phyloP scores from a whole-genome alignment of 1,284 basidiomycete species.

The Inonotus obliquus region DNA sequence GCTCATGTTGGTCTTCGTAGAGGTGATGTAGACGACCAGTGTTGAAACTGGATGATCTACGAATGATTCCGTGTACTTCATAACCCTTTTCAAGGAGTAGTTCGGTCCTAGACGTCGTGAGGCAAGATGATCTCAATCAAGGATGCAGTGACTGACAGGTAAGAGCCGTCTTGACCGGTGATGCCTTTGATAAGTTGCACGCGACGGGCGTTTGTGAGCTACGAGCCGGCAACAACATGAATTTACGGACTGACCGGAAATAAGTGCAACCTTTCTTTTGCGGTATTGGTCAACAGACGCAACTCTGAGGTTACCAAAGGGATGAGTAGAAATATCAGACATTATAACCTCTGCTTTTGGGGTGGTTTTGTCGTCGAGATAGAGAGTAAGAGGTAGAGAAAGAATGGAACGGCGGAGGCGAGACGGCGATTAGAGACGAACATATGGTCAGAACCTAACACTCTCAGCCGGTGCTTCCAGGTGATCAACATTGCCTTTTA shows the following conservation, averaged over 20 bases:
- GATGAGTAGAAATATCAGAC: constrained; percentile 20
- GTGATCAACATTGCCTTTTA: not conserved
- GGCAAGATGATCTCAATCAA: constrained; percentile 10
- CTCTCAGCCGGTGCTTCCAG: too few species aligned
- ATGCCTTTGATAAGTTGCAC: too few species aligned
- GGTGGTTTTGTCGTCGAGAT: not conserved
- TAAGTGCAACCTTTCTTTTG: constrained; percentile 84
- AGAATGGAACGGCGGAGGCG: not conserved
- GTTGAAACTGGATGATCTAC: constrained; percentile 92
- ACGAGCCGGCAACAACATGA: constrained; percentile 4
- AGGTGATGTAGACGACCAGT: constrained; percentile 87
- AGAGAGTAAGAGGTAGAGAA: not conserved
- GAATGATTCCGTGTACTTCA: constrained; percentile 89
- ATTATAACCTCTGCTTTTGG: constrained; percentile 5
- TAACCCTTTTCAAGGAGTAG: constrained; percentile 84
- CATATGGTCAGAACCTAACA: not conserved
- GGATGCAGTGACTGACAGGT: constrained; percentile 49
- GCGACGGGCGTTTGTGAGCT: constrained; percentile 11
- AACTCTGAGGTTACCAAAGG: constrained; percentile 50
- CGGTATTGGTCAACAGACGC: constrained; percentile 74
- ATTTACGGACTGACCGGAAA: constrained; percentile 59
- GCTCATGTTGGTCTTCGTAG: constrained; percentile 82
- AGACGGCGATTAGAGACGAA: not conserved
- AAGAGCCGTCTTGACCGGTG: constrained; percentile 90
- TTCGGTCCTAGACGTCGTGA: constrained; percentile 56